These are phyloP conservation scores for Moricandia arvensis DNA, from an alignment of 345 rosid species.

Conservation along the genomic window DNA sequence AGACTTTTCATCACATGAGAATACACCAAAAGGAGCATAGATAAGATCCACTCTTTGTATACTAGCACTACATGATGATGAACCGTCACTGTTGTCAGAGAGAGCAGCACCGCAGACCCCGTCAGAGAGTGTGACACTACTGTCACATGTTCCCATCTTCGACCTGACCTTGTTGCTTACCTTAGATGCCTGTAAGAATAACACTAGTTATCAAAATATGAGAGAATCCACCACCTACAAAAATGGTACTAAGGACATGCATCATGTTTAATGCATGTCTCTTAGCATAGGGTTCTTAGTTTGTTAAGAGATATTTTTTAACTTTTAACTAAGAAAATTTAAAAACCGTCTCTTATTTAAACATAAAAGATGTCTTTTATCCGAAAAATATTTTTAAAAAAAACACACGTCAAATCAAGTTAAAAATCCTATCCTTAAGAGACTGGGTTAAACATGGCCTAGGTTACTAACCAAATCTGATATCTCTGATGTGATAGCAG, in stretches of 20 bases:
- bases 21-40: conserved; percentile 60
- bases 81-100: conserved; percentile 70
- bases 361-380: too few relatives aligned
- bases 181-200: conserved; percentile 62
- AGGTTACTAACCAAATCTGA: conserved; percentile 76
- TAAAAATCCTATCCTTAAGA: too few relatives aligned
- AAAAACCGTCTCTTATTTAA: too few relatives aligned
- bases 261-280: too few relatives aligned
- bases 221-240: conserved; percentile 21
- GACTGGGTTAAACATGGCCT: too few relatives aligned
- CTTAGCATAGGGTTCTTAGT: too few relatives aligned
- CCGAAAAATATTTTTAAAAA: too few relatives aligned
- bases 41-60: conserved; percentile 74
- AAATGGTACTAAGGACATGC: too few relatives aligned
- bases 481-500: conserved; percentile 77
- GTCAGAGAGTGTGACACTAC: conserved; percentile 50
- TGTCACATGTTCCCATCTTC: conserved; percentile 59
- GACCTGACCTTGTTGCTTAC: conserved; percentile 85
- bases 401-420: too few relatives aligned
- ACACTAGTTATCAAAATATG: conserved; percentile 32
- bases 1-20: conserved; percentile 42
- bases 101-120: conserved; percentile 52
- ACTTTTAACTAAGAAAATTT: too few relatives aligned
- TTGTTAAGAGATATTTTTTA: too few relatives aligned
- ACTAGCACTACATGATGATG: conserved; percentile 76